A percentile compares a stretch with the other conserved stretches of the same genome.
These are phyloP conservation scores for Fusarium duplospermum DNA, from an alignment of 2,329 filamentous ascomycete genomes.

Conservation along the genomic window DNA sequence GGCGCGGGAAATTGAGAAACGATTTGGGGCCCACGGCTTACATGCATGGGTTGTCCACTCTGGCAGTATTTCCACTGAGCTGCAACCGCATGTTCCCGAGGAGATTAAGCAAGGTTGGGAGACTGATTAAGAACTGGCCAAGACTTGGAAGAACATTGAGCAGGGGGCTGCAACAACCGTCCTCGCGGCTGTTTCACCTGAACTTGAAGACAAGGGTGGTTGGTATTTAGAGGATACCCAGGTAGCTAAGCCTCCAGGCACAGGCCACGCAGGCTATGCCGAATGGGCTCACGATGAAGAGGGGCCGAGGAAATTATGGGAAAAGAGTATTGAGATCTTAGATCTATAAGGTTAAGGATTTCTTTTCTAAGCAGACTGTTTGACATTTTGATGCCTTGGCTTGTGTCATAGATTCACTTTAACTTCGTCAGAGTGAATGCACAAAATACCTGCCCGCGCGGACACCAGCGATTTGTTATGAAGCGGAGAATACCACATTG, in stretches of 20 bases:
- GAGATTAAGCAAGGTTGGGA: neutral
- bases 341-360: neutral
- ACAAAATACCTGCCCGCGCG: too few relatives aligned
- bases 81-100: neutral
- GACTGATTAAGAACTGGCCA: neutral
- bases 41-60: conserved; percentile 25
- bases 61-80: neutral
- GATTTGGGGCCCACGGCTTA: conserved; percentile 10
- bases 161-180: conserved; percentile 21
- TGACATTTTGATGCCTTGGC: neutral
- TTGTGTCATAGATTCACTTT: too few relatives aligned
- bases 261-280: neutral
- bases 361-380: neutral
- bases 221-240: conserved; percentile 19
- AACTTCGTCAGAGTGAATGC: too few relatives aligned
- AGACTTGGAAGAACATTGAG: conserved; percentile 1
- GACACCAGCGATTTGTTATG: too few relatives aligned
- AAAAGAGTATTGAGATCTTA: neutral
- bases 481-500: too few relatives aligned
- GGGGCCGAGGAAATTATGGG: neutral
- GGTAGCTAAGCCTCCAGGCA: neutral
- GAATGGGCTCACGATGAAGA: conserved; percentile 5
- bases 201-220: conserved; percentile 13
- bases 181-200: conserved; percentile 5
- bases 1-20: conserved; percentile 29